Conservation (phyloP, 2,329 filamentous ascomycete species). For the Colletotrichum limetticola region DNA sequence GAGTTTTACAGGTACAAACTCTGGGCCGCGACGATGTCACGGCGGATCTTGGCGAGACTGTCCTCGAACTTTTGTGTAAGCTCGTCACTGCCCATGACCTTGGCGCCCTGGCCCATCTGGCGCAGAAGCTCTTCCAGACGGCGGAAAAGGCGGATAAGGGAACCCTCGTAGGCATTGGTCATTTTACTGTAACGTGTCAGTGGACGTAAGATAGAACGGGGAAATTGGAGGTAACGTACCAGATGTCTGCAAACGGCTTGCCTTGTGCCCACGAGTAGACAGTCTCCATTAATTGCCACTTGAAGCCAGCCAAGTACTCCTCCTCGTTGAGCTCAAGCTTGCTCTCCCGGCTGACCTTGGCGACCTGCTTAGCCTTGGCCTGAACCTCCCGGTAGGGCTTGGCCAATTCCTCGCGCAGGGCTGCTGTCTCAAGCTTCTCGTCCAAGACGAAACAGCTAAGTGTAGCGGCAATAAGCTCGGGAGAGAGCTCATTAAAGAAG, state of each 20-base stretch:
- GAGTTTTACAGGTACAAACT: conserved; percentile 83
- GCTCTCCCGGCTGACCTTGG: conserved; percentile 93
- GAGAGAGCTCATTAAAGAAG: conserved; percentile 95
- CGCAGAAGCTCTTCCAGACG: conserved; percentile 92
- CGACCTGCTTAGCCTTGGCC: conserved; percentile 85
- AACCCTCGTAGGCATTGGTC: conserved; percentile 98
- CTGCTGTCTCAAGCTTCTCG: conserved; percentile 85
- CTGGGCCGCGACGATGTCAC: conserved; percentile 95
- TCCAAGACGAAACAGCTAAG: conserved; percentile 98
- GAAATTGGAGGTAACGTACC: conserved; percentile 70
- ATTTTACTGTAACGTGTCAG: conserved; percentile 78
- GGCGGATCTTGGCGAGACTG: conserved; percentile 84
- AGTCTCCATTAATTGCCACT: conserved; percentile 97
- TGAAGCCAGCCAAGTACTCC: conserved; percentile 89
- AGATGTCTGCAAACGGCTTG: conserved; percentile 90
- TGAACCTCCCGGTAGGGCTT: conserved; percentile 91
- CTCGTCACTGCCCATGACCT: conserved; percentile 98
- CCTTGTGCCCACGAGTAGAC: conserved; percentile 93
- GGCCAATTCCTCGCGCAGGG: conserved; percentile 83
- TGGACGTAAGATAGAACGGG: not conserved
- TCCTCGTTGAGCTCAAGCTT: conserved; percentile 96
- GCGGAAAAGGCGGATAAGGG: conserved; percentile 94
- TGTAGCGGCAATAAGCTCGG: conserved; percentile 86
- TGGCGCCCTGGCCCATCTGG: conserved; percentile 94
- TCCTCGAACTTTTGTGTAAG: conserved; percentile 92